Evolutionary conservation across 1,284 basidiomycete species (phyloP).

Genomic region (Caloboletus firmus): DNA sequence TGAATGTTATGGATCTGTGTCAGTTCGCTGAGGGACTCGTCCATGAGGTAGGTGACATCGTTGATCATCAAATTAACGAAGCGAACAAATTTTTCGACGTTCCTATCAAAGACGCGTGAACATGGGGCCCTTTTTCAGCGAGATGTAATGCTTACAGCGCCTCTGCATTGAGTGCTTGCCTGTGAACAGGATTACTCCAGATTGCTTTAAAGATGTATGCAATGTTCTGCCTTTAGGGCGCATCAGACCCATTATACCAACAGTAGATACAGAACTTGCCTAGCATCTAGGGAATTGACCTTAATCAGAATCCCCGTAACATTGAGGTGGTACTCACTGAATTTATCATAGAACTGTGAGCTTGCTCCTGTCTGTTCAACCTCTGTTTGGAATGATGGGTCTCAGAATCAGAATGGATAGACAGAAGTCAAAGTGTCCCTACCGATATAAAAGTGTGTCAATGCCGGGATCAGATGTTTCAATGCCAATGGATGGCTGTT

Average conservation of each 20-base stretch:
- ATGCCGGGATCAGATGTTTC: constrained; percentile 85
- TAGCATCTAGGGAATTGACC: constrained; percentile 49
- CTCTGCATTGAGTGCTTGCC: constrained; percentile 79
- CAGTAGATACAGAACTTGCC: constrained; percentile 33
- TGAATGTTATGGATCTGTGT: constrained; percentile 88
- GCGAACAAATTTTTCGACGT: constrained; percentile 89
- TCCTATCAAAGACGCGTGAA: constrained; percentile 43
- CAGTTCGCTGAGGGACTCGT: constrained; percentile 91
- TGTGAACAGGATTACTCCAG: constrained; percentile 87
- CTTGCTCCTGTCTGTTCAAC: constrained; percentile 97
- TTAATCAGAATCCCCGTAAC: constrained; percentile 3
- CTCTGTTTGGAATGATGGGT: constrained; percentile 50
- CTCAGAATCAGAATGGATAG: background rate
- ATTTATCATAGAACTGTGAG: constrained; percentile 99
- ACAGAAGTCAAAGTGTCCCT: background rate
- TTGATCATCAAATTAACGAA: constrained; percentile 99
- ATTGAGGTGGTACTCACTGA: constrained; percentile 59
- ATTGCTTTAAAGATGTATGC: constrained; percentile 82
- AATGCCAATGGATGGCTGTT: constrained; percentile 86
- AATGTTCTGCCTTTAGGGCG: constrained; percentile 69
- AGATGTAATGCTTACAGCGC: constrained; percentile 55
- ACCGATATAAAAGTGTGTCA: constrained; percentile 97
- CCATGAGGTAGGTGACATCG: constrained; percentile 97
- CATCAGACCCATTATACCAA: constrained; percentile 14
- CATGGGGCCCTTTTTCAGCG: background rate